Percentiles rank a stretch among this genome's conserved stretches.
These are phyloP conservation scores for Fusarium continuum DNA, from an alignment of 2,329 filamentous ascomycete genomes.

Conservation along the genomic window DNA sequence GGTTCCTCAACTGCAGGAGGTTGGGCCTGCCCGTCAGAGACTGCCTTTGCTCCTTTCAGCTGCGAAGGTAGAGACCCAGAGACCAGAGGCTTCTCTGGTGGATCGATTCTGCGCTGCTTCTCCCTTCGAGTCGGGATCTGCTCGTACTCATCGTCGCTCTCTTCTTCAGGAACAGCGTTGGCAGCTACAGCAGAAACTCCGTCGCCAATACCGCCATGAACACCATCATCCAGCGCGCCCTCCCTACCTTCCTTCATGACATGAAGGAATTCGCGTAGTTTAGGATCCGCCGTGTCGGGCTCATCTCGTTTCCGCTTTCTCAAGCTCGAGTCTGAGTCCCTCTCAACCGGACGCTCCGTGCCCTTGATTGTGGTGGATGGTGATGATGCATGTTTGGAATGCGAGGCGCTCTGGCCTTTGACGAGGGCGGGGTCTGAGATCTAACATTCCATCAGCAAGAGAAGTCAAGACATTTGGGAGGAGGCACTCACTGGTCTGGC, in stretches of 20 bases:
- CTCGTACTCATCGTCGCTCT: constrained; percentile 82
- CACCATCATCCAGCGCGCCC: constrained; percentile 47
- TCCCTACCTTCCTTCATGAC: constrained; percentile 72
- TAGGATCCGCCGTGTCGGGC: constrained; percentile 72
- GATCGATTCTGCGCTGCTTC: constrained; percentile 54
- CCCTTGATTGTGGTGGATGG: constrained; percentile 27
- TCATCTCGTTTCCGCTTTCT: constrained; percentile 76
- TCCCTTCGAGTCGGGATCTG: constrained; percentile 63
- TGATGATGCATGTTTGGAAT: constrained; percentile 38
- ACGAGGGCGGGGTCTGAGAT: constrained; percentile 55
- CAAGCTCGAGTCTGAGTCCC: constrained; percentile 56
- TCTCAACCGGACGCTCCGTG: constrained; percentile 37
- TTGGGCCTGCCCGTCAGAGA: constrained; percentile 17
- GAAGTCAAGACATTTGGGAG: constrained; percentile 27
- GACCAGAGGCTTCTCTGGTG: constrained; percentile 36
- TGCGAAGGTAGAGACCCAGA: constrained; percentile 30
- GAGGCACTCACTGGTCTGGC: constrained; percentile 74
- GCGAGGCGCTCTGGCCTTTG: constrained; percentile 42
- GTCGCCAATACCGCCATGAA: constrained; percentile 35
- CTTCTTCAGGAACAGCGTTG: constrained; percentile 59
- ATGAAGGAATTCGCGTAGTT: constrained; percentile 85
- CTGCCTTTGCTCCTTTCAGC: constrained; percentile 27
- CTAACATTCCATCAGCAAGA: constrained; percentile 53
- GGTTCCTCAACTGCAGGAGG: constrained; percentile 28
- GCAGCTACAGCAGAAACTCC: constrained; percentile 34